Base-by-base conservation (phyloP, 163 green algal species). In the Prototheca wickerhamii region DNA sequence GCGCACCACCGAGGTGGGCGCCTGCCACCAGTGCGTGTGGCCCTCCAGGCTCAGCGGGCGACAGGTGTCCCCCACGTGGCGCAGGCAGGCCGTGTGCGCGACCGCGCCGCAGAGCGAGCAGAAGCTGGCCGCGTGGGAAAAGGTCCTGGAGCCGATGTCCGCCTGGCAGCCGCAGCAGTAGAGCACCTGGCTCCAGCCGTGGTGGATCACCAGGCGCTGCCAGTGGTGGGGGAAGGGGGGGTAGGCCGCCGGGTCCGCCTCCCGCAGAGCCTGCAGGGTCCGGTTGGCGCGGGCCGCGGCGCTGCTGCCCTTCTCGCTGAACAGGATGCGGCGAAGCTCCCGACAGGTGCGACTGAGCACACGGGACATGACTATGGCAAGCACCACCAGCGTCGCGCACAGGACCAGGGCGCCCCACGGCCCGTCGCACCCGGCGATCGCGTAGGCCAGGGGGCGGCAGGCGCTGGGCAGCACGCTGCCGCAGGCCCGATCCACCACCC, bases 41-140 rank as follows among this genome's bases (percentile, higher is more conserved):
- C 26, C 17, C 26, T 23, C 46, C 23, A 25, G 18, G 12, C 53
- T 37, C 31, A 74, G 54, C 17, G 72, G 71, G 23, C 62, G 43
- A 63, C 77, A 85, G 60, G 77, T 69, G 33, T 81, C 69, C 12
- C 68, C 56, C 28, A 79, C 61, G 4, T 74, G 57, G 2, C 70
- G 67, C 0, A 52, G 50, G 57, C 80, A 87, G 37, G 66, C 49
- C 29, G 74, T 68, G 57, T 87, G 80, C 21, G 64, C 70, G 26
- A 82, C 68, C 5, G 75, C 58, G 4, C 75, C 77, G 61, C 80
- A 87, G 15, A 74, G 53, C 68, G 79, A 70, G 49, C 80, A 87
- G 62, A 58, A 77, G 51, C 76, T 66, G 18, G 73, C 26, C 3
- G 8, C 26, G 21, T n/a, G 35, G n/a, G 25, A 25, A 18, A 54